Evolutionary conservation across 1,284 basidiomycete genomes (phyloP).

Genomic region (Moesziomyces aphidis): DNA sequence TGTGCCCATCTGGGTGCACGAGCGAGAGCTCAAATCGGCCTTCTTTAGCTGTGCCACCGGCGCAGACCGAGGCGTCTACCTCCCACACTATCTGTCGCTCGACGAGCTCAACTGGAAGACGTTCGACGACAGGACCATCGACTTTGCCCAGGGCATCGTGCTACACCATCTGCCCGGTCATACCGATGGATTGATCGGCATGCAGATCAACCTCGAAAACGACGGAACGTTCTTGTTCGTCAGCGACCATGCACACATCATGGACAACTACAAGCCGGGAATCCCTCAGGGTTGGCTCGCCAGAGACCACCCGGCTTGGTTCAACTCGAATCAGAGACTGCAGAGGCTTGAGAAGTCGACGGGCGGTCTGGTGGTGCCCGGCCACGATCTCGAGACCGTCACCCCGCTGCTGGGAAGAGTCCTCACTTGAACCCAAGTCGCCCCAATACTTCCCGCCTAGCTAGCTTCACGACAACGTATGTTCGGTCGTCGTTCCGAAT

Average conservation of each 20-base stretch:
- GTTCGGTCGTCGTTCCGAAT: too few species aligned
- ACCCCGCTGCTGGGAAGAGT: slow-evolving; percentile 35
- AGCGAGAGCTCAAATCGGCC: slow-evolving; percentile 57
- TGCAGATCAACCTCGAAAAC: slow-evolving; percentile 59
- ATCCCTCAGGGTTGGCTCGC: slow-evolving; percentile 59
- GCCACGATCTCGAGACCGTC: slow-evolving; percentile 47
- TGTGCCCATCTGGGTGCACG: slow-evolving; percentile 63
- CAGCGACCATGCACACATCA: slow-evolving; percentile 52
- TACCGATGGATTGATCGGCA: slow-evolving; percentile 59
- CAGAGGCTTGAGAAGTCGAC: slow-evolving; percentile 54
- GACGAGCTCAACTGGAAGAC: slow-evolving; percentile 62
- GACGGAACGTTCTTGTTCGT: slow-evolving; percentile 57
- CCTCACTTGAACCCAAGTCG: slow-evolving; percentile 16
- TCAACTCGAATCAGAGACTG: slow-evolving; percentile 55
- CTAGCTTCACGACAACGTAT: too few species aligned
- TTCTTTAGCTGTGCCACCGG: slow-evolving; percentile 59
- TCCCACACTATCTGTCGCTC: slow-evolving; percentile 51
- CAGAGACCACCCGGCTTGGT: slow-evolving; percentile 57
- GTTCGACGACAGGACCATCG: slow-evolving; percentile 57
- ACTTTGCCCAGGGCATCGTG: slow-evolving; percentile 60
- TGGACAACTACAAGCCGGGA: slow-evolving; percentile 57
- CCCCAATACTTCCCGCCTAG: too few species aligned
- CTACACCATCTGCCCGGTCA: slow-evolving; percentile 64
- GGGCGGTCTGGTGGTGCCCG: slow-evolving; percentile 47
- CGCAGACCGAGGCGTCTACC: slow-evolving; percentile 57